phyloP scores from a whole-genome alignment of 2,329 filamentous ascomycete genomes.

The Ilyonectria destructans region DNA sequence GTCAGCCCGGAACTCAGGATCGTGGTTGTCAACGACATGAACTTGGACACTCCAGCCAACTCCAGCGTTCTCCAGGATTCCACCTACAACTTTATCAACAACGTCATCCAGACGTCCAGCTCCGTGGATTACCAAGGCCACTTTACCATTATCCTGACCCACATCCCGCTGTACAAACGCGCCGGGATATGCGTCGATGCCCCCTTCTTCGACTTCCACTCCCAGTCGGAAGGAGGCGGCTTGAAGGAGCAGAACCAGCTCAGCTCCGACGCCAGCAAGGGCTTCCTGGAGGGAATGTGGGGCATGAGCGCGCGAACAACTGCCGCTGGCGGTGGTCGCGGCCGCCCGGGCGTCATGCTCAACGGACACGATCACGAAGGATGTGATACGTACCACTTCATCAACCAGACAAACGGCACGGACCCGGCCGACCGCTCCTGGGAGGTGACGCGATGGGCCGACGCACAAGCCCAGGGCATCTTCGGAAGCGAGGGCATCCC shows the following conservation, averaged over 20 bases:
- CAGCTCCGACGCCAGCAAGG: slow-evolving; percentile 78
- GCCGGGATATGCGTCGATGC: slow-evolving; percentile 87
- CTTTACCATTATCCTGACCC: slow-evolving; percentile 90
- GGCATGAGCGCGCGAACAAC: slow-evolving; percentile 78
- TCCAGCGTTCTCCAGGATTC: slow-evolving; percentile 78
- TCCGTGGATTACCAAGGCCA: slow-evolving; percentile 75
- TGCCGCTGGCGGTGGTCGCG: slow-evolving; percentile 74
- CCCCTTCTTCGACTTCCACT: slow-evolving; percentile 87
- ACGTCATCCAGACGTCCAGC: slow-evolving; percentile 74
- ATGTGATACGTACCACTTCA: slow-evolving; percentile 90
- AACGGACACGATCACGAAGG: slow-evolving; percentile 97
- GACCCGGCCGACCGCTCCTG: slow-evolving; percentile 61
- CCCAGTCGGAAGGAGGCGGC: slow-evolving; percentile 75
- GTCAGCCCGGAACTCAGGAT: slow-evolving; percentile 82
- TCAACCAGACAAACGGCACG: slow-evolving; percentile 73
- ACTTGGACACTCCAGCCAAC: slow-evolving; percentile 87
- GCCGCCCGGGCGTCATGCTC: slow-evolving; percentile 84
- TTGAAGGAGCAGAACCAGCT: slow-evolving; percentile 95
- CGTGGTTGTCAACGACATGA: slow-evolving; percentile 92
- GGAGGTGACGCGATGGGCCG: slow-evolving; percentile 66
- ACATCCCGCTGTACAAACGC: slow-evolving; percentile 91
- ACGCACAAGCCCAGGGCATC: slow-evolving; percentile 61
- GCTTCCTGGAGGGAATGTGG: slow-evolving; percentile 88
- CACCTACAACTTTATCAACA: slow-evolving; percentile 85
- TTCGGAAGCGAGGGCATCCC: slow-evolving; percentile 64